Base-by-base conservation (phyloP, 768 basidiomycete genomes). In the Astraeus odoratus region DNA sequence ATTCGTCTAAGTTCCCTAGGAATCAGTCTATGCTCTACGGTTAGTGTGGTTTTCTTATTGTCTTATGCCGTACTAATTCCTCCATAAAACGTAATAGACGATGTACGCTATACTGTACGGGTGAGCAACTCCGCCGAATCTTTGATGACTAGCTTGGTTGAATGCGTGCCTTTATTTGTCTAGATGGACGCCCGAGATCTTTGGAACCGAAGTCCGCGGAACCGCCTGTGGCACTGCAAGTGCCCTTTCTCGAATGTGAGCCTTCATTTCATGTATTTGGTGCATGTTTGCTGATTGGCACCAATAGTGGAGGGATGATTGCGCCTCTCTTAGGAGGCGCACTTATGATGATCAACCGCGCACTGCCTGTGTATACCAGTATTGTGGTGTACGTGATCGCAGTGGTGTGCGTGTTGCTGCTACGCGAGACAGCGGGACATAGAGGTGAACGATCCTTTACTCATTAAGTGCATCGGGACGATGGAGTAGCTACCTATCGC, bases 91-190 rank as follows among this genome's bases (percentile, higher is more conserved):
- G 5, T 35, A 20, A 8, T 23, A 85, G 82, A 73, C 83, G 2
- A 88, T 89, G 88, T 90, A 84, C 76, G 86, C 88, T 9, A 82
- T 91, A n/a, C 54, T 90, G 42, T 90, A 90, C 53, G 86, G 87
- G 65, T 66, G 44, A 43, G 47, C 23, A 19, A 6, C 3, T 44
- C 25, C 19, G 3, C 8, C 5, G 10, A 27, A 41, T 26, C 26
- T 30, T 7, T n/a, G n/a, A 5, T 35, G 22, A 31, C n/a, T 18
- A 15, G 35, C 8, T 4, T n/a, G 22, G 24, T 20, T 26, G 18
- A 33, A 15, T 18, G 9, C 16, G 22, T 50, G 51, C 43, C 15
- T 36, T 51, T n/a, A 55, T 35, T 50, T 50, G 33, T 53, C 27
- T 44, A 71, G 73, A 3, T 88, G 87, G 83, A 91, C 90, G 0